Percentiles rank a stretch among this genome's conserved stretches.
Evolutionary conservation across 2,329 filamentous ascomycete genomes (phyloP).

Genomic region (Calonectria montana): DNA sequence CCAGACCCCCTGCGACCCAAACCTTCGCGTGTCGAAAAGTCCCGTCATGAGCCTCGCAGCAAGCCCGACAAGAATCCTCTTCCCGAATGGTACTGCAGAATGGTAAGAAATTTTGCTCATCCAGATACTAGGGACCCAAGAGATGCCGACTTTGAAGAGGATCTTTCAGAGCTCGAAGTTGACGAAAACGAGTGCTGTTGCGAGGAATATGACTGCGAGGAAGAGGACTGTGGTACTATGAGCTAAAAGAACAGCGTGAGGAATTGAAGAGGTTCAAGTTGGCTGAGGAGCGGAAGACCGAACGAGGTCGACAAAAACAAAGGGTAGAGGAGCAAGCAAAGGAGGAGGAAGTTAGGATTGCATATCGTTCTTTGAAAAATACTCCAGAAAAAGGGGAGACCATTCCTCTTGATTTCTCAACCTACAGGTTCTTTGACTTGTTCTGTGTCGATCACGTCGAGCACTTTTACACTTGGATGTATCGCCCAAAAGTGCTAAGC

Average conservation of each 20-base stretch:
- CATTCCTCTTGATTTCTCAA: background rate
- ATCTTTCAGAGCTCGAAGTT: background rate
- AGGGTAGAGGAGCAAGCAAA: background rate
- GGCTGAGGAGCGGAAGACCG: background rate
- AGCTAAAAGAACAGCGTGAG: background rate
- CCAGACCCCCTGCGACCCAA: background rate
- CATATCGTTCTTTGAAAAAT: background rate
- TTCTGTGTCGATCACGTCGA: background rate
- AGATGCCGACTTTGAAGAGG: background rate
- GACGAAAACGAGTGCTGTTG: background rate
- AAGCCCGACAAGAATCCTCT: background rate
- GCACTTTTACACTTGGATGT: background rate
- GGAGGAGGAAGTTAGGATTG: background rate
- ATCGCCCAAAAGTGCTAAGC: background rate
- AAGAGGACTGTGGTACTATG: background rate
- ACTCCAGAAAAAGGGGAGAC: background rate
- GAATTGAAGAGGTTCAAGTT: background rate
- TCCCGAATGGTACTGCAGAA: background rate
- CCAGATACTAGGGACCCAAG: background rate
- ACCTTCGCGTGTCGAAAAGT: background rate
- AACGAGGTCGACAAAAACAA: background rate
- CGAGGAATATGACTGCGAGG: background rate
- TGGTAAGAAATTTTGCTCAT: background rate
- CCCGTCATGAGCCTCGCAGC: background rate
- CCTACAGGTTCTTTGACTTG: background rate